A percentile compares a stretch with the other conserved stretches of the same genome.
phyloP scores from a whole-genome alignment of 2,329 filamentous ascomycete species.

The Sporothrix schenckii region DNA sequence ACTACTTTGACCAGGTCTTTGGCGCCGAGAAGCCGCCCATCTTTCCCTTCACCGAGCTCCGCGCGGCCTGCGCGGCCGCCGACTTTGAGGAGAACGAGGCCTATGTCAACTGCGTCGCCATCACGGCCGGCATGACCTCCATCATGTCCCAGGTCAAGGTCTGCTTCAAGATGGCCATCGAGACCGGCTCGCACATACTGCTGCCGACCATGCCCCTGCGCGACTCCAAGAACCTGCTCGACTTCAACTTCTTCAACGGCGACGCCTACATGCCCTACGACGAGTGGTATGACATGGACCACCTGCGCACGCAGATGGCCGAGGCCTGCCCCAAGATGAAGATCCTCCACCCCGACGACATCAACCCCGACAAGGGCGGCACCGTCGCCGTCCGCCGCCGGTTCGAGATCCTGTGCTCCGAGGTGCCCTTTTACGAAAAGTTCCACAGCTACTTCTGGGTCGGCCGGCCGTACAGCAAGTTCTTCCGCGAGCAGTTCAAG shows the following conservation, averaged over 20 bases:
- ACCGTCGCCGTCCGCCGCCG: conserved; percentile 36
- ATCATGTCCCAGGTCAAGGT: conserved; percentile 45
- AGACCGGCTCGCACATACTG: conserved; percentile 41
- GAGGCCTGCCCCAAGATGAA: conserved; percentile 43
- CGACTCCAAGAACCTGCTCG: conserved; percentile 39
- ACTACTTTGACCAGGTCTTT: conserved; percentile 44
- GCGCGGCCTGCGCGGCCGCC: conserved; percentile 38
- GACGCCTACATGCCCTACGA: conserved; percentile 43
- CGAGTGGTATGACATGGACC: conserved; percentile 43
- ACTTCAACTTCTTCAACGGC: conserved; percentile 43
- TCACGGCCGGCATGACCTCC: conserved; percentile 42
- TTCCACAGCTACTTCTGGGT: conserved; percentile 43
- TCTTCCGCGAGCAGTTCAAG: conserved; percentile 36
- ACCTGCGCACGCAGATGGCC: conserved; percentile 39
- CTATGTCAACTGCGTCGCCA: conserved; percentile 43
- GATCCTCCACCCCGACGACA: conserved; percentile 40
- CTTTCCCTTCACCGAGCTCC: conserved; percentile 39
- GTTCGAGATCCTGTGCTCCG: conserved; percentile 38
- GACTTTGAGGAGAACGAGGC: conserved; percentile 40
- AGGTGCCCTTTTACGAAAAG: conserved; percentile 38
- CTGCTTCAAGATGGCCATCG: conserved; percentile 45
- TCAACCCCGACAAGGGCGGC: conserved; percentile 26
- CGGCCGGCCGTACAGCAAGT: conserved; percentile 40
- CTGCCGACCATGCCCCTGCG: conserved; percentile 44
- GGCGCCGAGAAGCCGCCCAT: conserved; percentile 30